Evolutionary conservation across 208 protist genomes (phyloP).

Genomic region (Trichomonas vaginalis): DNA sequence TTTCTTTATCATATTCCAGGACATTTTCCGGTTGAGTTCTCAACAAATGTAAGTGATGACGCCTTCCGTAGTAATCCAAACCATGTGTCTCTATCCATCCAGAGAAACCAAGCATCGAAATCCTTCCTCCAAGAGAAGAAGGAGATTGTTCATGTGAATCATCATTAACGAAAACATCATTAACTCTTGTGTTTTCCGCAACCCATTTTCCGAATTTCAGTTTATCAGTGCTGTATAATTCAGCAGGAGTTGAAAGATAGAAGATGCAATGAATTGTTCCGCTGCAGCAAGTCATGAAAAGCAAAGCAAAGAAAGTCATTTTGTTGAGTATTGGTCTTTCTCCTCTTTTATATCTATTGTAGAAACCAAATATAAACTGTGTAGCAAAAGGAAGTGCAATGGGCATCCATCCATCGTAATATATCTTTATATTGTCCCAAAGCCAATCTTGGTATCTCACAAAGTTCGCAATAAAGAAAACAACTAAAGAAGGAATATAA

Average conservation of each 20-base stretch:
- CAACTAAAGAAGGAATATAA: not conserved
- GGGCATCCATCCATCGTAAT: not conserved
- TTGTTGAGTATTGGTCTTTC: not conserved
- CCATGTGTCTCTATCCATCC: not conserved
- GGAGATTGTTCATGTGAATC: not conserved
- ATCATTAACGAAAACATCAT: not conserved
- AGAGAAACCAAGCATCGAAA: not conserved
- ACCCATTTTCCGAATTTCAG: not conserved
- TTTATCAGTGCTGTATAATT: not conserved
- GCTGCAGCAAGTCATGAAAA: not conserved
- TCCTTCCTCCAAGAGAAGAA: not conserved
- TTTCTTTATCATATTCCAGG: not conserved
- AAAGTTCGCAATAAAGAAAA: not conserved
- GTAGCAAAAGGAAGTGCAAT: not conserved
- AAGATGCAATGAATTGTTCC: not conserved
- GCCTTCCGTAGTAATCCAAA: not conserved
- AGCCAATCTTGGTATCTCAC: not conserved
- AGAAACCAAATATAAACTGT: not conserved
- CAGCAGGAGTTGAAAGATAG: not conserved
- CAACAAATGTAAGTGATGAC: not conserved
- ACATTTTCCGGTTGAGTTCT: not conserved
- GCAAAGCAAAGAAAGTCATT: not conserved
- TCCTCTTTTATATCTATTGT: not conserved
- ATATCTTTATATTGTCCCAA: not conserved
- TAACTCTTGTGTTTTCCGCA: not conserved